Evolutionary conservation across 2,329 filamentous ascomycete species (phyloP), one percentile per base, ranked within the genome.

Genomic region (Xylaria hypoxylon): DNA sequence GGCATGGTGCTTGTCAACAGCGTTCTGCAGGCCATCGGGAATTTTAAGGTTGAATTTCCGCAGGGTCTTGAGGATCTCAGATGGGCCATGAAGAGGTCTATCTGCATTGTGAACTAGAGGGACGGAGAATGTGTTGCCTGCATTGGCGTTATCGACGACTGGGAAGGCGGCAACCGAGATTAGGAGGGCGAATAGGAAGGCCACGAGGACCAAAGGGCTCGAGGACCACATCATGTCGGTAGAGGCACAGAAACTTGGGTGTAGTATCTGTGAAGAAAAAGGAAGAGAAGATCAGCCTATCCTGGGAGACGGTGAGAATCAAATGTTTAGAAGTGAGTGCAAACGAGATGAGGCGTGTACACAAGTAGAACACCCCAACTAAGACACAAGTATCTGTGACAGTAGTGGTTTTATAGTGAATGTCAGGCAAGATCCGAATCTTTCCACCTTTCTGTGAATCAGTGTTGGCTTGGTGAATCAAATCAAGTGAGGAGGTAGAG

Each of bases 1-100:
- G 17, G 61, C 68, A 64, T 73, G 69, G 63, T 74, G 68, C 8
- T 71, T 59, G 48, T 76, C 65, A 22, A 77, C 74, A 19, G 72
- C 53, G 22, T 75, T 62, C 56, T 76, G 70, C 5, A 78, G 70
- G 10, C 70, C 70, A 24, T 72, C 60, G 10, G 77, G 77, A 53
- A 78, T 70, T 17, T 72, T 60, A 17, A 77, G 70, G 57, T 77
- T 76, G 71, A 73, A 78, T 68, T 79, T 79, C 65, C 70, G 73
- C 63, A 78, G 52, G 13, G 75, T 75, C 57, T 70, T 74, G 64
- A 75, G 70, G 61, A 75, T 64, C 65, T 78, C 74, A 19, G 73
- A 68, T 58, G 77, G 73, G 47, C 77, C 72, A 67, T 76, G 73
- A 60, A 73, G 68, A 35, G 65, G 62, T 28, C 55, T 38, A 62